These are phyloP conservation scores for Paraphaeosphaeria sporulosa DNA, from an alignment of 2,329 filamentous ascomycete species.

Conservation along the genomic window DNA sequence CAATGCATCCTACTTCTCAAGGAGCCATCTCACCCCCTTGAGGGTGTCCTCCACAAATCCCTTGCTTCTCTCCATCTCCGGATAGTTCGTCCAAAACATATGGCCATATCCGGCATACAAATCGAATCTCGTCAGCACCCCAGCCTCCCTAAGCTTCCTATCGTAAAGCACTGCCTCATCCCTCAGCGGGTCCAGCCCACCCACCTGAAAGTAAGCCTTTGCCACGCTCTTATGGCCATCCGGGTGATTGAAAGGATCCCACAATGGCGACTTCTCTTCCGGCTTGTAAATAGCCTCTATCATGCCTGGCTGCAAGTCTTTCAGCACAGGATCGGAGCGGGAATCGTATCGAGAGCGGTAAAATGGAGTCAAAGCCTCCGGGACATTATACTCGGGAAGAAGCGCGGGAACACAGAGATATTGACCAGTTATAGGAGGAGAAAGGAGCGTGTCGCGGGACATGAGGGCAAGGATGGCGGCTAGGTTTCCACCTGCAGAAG, in stretches of 20 bases:
- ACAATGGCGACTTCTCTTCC: slow-evolving; percentile 37
- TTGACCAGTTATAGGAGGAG: slow-evolving; percentile 55
- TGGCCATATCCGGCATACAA: slow-evolving; percentile 54
- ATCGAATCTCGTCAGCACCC: slow-evolving; percentile 52
- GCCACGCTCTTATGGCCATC: slow-evolving; percentile 51
- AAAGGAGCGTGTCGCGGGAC: slow-evolving; percentile 51
- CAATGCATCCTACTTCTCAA: slow-evolving; percentile 21
- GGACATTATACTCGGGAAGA: slow-evolving; percentile 51
- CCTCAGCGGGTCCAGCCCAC: slow-evolving; percentile 57
- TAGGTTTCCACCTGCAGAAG: slow-evolving; percentile 62
- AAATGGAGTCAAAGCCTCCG: slow-evolving; percentile 49
- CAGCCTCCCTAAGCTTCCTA: slow-evolving; percentile 45
- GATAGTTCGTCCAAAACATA: slow-evolving; percentile 52
- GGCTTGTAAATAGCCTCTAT: slow-evolving; percentile 34
- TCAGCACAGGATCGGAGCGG: slow-evolving; percentile 33
- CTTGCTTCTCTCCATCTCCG: slow-evolving; percentile 28
- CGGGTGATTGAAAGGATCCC: slow-evolving; percentile 45
- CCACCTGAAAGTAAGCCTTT: slow-evolving; percentile 57
- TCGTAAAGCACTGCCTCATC: slow-evolving; percentile 60
- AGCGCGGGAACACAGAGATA: slow-evolving; percentile 58
- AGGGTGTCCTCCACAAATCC: slow-evolving; percentile 38
- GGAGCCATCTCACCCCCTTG: slow-evolving; percentile 38
- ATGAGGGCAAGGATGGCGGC: slow-evolving; percentile 57
- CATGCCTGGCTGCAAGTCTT: slow-evolving; percentile 16
- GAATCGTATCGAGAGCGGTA: slow-evolving; percentile 49